A percentile compares a stretch with the other conserved stretches of the same genome.
Conservation (phyloP, 352 stramenopile species). For the Hyaloperonospora brassicae region DNA sequence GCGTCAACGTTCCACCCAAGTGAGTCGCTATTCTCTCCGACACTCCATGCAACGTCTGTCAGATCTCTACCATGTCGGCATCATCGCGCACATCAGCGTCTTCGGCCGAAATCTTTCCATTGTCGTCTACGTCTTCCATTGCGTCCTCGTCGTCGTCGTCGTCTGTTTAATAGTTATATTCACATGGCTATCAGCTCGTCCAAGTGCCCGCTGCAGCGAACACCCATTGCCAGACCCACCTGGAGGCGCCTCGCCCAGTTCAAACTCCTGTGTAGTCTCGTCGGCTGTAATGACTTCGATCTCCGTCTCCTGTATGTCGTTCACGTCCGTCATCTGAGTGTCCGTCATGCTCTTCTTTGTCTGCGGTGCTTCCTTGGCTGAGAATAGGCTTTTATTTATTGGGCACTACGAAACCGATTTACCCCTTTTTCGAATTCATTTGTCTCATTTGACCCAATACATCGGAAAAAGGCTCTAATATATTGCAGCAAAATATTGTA, state of each 20-base stretch:
- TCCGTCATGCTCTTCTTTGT: constrained; percentile 18
- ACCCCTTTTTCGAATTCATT: constrained; percentile 9
- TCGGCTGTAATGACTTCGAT: constrained; percentile 81
- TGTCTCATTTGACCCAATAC: constrained; percentile 19
- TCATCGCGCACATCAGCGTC: constrained; percentile 73
- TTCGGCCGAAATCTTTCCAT: constrained; percentile 53
- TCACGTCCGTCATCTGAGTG: constrained; percentile 24
- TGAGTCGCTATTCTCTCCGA: constrained; percentile 1
- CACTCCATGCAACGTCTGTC: background rate
- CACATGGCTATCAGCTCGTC: no score
- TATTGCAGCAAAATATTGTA: no score
- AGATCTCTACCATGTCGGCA: constrained; percentile 45
- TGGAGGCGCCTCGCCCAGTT: constrained; percentile 67
- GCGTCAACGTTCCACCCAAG: constrained; percentile 4
- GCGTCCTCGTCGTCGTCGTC: constrained; percentile 61
- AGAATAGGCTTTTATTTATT: no score
- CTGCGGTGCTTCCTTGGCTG: no score
- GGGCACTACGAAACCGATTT: no score
- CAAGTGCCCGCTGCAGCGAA: background rate
- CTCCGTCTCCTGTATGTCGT: constrained; percentile 42
- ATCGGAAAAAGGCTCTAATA: background rate
- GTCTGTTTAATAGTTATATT: no score
- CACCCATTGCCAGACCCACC: constrained; percentile 21
- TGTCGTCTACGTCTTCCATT: constrained; percentile 56
- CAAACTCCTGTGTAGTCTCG: constrained; percentile 75